Evolutionary conservation across 176 grass and related monocot genomes (phyloP), one percentile per base, ranked within the genome.

Genomic region (Areca catechu): DNA sequence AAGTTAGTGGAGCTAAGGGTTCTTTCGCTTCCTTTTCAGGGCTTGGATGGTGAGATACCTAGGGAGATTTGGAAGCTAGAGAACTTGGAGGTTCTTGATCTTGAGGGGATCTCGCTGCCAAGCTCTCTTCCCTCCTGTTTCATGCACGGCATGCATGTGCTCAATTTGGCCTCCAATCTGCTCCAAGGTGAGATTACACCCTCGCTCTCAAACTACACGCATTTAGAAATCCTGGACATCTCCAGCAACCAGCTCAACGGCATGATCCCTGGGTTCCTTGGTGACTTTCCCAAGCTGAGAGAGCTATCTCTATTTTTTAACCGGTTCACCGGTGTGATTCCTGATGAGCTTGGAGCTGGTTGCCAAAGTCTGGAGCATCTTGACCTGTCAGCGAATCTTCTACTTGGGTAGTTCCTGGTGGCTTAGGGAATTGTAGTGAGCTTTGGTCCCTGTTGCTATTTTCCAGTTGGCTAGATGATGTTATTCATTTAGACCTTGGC

Each of bases 351-450:
- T 4, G 86, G 83, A 1, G 62, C 17, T 27, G 23, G 72, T 1
- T 88, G 91, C 77, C 72, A 53, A 24, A 82, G 57, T 67, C 65
- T 96, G 4, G 74, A 67, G 58, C 54, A 73, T 57, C 68, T 96
- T 57, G 92, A 96, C 59, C 68, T 96, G 68, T 90, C 92, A 0
- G 75, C 80, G 19, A 96, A 96, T 77, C 63, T 87, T 2, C 77
- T 96, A 29, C 82, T 83, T 48, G n/a, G 86, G 86, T 10, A 75
- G 79, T 96, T 70, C 86, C 92, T 3, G 74, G 70, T 52, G 84
- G 76, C 20, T 50, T 96, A 28, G 86, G 79, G 15, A 90, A 87
- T 71, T 96, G 92, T 29, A 73, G 21, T 54, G 62, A 72, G 53
- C 64, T 96, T 52, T 75, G 77, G 19, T 61, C 59, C 19, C 67